Evolutionary conservation across 1,139 yeast genomes (phyloP), one percentile per base, ranked within the genome.

Genomic region (Saccharomyces hybrid): DNA sequence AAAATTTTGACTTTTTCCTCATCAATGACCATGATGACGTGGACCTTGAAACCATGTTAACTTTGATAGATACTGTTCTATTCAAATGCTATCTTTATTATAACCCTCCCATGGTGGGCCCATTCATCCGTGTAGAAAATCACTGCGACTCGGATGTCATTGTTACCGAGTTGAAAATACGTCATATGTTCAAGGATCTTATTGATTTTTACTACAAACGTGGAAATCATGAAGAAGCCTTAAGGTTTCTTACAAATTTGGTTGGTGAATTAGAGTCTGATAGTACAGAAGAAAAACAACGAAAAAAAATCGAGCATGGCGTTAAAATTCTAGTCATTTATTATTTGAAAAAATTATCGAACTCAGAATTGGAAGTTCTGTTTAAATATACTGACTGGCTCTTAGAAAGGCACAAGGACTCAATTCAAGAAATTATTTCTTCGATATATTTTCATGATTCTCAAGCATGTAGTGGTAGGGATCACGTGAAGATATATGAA

Each of bases 191-290:
- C 63, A 79, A 78, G 49, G 97, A 90, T 62, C 74, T 93, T 48
- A 78, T 89, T 12, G 96, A 88, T 65, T 93, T 88, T 65, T 88
- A 86, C 64, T 84, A 75, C 64, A 82, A 87, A 8, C 76, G 86
- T 55, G 69, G 73, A 1, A 69, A 81, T 50, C 96, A 90, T 69
- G 72, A 75, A 12, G 82, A 84, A 55, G 96, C 97, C 0, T 72
- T 93, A 51, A 73, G 76, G 11, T 76, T 88, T 67, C 73, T 91
- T 48, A 61, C 64, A 5, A 50, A 56, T 26, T 50, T 69, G 11
- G 57, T 59, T 1, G 57, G 61, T 1, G 56, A 60, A 16, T 56
- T 60, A 1, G 75, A 74, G 51, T 61, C 56, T 31, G 66, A 68
- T 26, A 38, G 28, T 11, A 47, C 42, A 12, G 52, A 42, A n/a